Conservation (phyloP, 495 filamentous ascomycete species). For the Umbilicaria muhlenbergii region DNA sequence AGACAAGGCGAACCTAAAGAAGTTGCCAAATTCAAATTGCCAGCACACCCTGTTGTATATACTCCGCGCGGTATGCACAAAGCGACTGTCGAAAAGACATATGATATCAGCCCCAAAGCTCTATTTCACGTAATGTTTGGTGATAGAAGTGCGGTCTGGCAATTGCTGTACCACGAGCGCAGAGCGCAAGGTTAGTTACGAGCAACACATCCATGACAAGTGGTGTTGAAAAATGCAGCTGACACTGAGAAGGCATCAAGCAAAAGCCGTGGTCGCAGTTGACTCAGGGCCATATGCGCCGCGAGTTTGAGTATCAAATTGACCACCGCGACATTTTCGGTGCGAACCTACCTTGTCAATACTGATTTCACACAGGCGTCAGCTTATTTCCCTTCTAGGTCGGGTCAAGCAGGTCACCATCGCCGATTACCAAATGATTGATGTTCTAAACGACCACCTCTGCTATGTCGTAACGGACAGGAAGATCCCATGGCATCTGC, state of each 20-base stretch:
- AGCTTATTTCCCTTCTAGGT: conserved; percentile 15
- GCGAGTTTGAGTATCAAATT: conserved; percentile 70
- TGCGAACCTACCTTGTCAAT: conserved; percentile 15
- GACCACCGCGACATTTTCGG: conserved; percentile 50
- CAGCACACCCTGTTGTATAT: conserved; percentile 65
- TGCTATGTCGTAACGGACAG: conserved; percentile 88
- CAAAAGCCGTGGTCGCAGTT: conserved; percentile 71
- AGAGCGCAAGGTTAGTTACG: conserved; percentile 48
- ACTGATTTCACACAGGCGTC: neutral
- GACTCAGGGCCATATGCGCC: conserved; percentile 50
- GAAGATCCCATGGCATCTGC: conserved; percentile 83
- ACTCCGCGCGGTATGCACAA: conserved; percentile 66
- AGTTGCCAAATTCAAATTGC: conserved; percentile 66
- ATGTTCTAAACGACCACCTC: conserved; percentile 83
- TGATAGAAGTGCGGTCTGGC: conserved; percentile 87
- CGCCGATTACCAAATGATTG: conserved; percentile 75
- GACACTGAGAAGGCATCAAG: conserved; percentile 35
- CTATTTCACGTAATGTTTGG: conserved; percentile 93
- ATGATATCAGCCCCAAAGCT: conserved; percentile 80
- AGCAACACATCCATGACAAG: neutral
- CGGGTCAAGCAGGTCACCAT: conserved; percentile 38
- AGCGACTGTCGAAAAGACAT: conserved; percentile 54
- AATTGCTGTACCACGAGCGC: conserved; percentile 74
- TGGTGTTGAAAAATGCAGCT: conserved; percentile 6
- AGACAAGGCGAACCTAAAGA: conserved; percentile 31